Conservation (phyloP, 75 land plant species). For the Cryptomeria japonica region DNA sequence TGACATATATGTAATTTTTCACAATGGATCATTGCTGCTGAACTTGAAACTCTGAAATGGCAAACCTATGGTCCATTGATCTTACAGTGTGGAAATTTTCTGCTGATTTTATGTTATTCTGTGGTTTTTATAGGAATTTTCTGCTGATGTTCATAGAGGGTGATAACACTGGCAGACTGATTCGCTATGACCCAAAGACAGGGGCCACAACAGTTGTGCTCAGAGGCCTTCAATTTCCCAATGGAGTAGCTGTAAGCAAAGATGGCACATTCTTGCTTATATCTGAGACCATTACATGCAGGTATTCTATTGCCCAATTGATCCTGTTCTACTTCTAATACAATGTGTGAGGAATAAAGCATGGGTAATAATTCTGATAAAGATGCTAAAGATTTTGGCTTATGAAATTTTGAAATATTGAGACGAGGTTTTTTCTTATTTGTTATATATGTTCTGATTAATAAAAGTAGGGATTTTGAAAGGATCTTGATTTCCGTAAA, state of each 20-base stretch:
- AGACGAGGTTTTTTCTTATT: too few species aligned
- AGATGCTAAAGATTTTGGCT: background rate
- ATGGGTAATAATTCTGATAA: background rate
- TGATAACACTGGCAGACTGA: slow-evolving; percentile 62
- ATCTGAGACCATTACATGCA: slow-evolving; percentile 39
- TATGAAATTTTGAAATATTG: too few species aligned
- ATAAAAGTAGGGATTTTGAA: too few species aligned
- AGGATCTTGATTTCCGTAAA: too few species aligned
- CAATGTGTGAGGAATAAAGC: background rate
- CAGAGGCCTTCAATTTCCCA: slow-evolving; percentile 52
- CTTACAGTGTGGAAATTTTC: background rate
- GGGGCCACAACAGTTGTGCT: slow-evolving; percentile 47
- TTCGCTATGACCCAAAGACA: slow-evolving; percentile 51
- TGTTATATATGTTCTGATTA: too few species aligned
- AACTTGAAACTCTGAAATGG: background rate
- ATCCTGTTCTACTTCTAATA: background rate
- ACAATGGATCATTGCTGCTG: slow-evolving; percentile 21
- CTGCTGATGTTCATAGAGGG: slow-evolving; percentile 33
- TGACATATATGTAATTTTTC: too few species aligned
- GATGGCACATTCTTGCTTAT: slow-evolving; percentile 45
- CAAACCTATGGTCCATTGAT: background rate
- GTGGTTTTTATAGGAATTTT: slow-evolving; percentile 35
- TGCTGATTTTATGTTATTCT: background rate
- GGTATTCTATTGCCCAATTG: background rate
- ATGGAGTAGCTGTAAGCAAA: slow-evolving; percentile 59